phyloP scores from a whole-genome alignment of 805 yeast species.

The Candida chilensis region DNA sequence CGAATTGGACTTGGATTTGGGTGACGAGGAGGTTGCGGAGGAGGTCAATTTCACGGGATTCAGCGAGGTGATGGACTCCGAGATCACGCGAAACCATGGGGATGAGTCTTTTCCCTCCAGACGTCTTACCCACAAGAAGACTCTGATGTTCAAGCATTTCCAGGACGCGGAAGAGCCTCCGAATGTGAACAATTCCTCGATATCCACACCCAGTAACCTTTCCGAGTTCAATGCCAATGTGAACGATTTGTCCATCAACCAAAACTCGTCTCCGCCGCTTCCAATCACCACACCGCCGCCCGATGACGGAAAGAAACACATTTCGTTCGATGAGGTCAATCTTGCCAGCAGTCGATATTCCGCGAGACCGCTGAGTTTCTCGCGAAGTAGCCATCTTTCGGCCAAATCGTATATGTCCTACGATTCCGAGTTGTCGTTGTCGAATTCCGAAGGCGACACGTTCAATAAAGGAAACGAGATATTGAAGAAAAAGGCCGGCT shows the following conservation, averaged over 20 bases:
- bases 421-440: slow-evolving; percentile 42
- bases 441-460: slow-evolving; percentile 5
- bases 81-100: no score
- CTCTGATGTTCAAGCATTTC: no score
- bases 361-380: slow-evolving; percentile 15
- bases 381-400: slow-evolving; percentile 28
- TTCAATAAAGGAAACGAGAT: slow-evolving; percentile 11
- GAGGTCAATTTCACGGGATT: background rate
- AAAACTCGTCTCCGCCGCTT: no score
- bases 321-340: slow-evolving; percentile 14
- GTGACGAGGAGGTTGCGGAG: slow-evolving; percentile 1
- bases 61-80: background rate
- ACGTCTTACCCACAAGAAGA: no score
- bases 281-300: no score
- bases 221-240: no score
- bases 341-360: slow-evolving; percentile 7
- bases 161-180: no score
- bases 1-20: slow-evolving; percentile 3
- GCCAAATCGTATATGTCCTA: slow-evolving; percentile 47
- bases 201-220: no score
- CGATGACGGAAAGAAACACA: no score
- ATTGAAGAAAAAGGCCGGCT: slow-evolving; percentile 40
- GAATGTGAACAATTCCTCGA: no score
- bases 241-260: no score
- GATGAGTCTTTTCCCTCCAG: no score